Percentiles rank a stretch among this genome's conserved stretches.
These are phyloP conservation scores for Cladosporium sp. DNA, from an alignment of 2,329 filamentous ascomycete genomes.

Conservation along the genomic window DNA sequence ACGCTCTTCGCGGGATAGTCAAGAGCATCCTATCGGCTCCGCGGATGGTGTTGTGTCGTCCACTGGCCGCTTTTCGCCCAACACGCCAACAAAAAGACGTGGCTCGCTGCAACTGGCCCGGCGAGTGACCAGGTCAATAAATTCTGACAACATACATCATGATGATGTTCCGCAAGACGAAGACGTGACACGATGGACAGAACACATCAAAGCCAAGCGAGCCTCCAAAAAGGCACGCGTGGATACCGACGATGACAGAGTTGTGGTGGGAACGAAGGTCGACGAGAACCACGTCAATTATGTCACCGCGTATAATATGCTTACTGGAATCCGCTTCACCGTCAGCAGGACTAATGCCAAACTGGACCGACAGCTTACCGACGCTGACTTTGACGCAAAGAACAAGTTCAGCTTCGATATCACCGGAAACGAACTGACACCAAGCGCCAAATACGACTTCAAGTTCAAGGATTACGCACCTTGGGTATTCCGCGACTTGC, in stretches of 20 bases:
- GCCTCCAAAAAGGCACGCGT: conserved; percentile 81
- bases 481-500: conserved; percentile 95
- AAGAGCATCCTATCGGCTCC: conserved; percentile 40
- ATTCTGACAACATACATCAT: conserved; percentile 66
- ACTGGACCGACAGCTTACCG: conserved; percentile 83
- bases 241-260: conserved; percentile 87
- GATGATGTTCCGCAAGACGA: conserved; percentile 83
- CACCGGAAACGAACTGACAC: conserved; percentile 94
- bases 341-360: conserved; percentile 97
- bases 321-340: conserved; percentile 95
- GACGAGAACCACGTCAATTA: conserved; percentile 97
- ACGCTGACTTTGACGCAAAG: conserved; percentile 88
- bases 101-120: conserved; percentile 81
- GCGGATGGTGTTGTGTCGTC: conserved; percentile 63
- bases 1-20: conserved; percentile 70
- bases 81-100: conserved; percentile 64
- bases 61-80: conserved; percentile 81
- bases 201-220: conserved; percentile 87
- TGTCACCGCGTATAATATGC: conserved; percentile 98
- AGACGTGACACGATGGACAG: conserved; percentile 87
- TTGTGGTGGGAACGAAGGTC: conserved; percentile 94
- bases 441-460: conserved; percentile 99
- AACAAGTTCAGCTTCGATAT: conserved; percentile 99
- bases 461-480: conserved; percentile 99
- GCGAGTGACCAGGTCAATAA: conserved; percentile 78